Conservation (phyloP, 305 asterid species). For the Euphrasia arctica region DNA sequence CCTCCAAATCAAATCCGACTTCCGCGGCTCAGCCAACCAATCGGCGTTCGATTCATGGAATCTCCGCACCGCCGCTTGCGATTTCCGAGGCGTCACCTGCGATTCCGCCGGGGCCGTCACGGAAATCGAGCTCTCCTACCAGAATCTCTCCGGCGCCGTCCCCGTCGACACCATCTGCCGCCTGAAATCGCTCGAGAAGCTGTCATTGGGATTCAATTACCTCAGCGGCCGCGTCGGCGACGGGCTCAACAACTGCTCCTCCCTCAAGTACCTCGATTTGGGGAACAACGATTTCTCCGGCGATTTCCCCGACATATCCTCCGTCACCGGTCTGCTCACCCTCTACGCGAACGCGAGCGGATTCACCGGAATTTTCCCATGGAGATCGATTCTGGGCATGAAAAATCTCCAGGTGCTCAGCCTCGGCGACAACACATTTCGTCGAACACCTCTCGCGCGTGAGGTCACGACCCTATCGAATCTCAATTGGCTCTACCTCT, state of each 20-base stretch:
- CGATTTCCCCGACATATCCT: constrained; percentile 50
- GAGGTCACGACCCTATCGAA: constrained; percentile 40
- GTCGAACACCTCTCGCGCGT: constrained; percentile 42
- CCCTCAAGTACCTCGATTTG: constrained; percentile 56
- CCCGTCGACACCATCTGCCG: constrained; percentile 49
- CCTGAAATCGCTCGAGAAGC: constrained; percentile 54
- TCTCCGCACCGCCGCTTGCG: constrained; percentile 32
- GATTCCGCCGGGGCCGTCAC: constrained; percentile 39
- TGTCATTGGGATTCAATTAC: constrained; percentile 51
- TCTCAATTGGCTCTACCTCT: constrained; percentile 61
- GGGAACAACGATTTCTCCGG: constrained; percentile 69
- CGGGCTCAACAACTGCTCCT: constrained; percentile 48
- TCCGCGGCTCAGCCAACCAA: constrained; percentile 35
- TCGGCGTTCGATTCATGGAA: constrained; percentile 61
- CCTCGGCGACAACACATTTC: constrained; percentile 67
- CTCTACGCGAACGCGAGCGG: constrained; percentile 67
- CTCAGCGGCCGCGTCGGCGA: constrained; percentile 41
- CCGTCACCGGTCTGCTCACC: constrained; percentile 34
- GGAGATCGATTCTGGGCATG: constrained; percentile 55
- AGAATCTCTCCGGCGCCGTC: constrained; percentile 43
- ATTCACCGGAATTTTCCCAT: constrained; percentile 63
- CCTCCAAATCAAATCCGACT: constrained; percentile 51
- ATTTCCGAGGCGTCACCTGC: constrained; percentile 55
- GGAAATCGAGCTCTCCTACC: constrained; percentile 69
- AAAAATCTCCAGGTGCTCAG: constrained; percentile 48